Conservation (phyloP, 176 grass and related monocot genomes). For the Echinochloa phyllopogon region DNA sequence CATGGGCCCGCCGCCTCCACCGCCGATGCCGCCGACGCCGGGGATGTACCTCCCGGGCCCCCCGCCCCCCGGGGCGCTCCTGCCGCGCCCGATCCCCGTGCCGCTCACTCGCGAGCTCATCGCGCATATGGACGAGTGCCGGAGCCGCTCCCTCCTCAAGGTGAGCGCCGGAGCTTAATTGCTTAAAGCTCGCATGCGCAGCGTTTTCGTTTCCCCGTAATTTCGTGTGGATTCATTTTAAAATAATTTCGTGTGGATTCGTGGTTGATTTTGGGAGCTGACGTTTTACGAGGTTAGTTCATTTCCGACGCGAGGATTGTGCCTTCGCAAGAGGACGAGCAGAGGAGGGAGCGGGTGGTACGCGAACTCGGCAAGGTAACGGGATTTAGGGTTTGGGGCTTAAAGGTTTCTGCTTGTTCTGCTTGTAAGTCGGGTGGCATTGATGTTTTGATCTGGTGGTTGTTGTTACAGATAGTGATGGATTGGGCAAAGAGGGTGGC, state of each 20-base stretch:
- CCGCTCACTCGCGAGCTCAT: slow-evolving; percentile 21
- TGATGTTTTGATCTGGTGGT: slow-evolving; percentile 14
- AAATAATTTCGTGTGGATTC: slow-evolving; percentile 5
- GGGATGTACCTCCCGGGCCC: slow-evolving; percentile 37
- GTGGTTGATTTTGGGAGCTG: slow-evolving; percentile 37
- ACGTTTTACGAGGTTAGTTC: slow-evolving; percentile 50
- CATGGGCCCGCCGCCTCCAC: slow-evolving; percentile 49
- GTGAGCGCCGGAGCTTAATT: slow-evolving; percentile 17
- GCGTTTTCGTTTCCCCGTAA: not conserved
- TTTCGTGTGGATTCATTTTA: slow-evolving; percentile 1
- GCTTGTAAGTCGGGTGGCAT: not conserved
- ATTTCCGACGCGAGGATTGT: slow-evolving; percentile 47
- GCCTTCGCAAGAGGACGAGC: slow-evolving; percentile 59
- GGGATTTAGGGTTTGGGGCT: slow-evolving; percentile 14
- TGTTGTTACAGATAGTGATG: slow-evolving; percentile 67
- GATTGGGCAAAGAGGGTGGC: slow-evolving; percentile 71
- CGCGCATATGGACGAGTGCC: slow-evolving; percentile 47
- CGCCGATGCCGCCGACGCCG: slow-evolving; percentile 40
- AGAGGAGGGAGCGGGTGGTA: slow-evolving; percentile 56
- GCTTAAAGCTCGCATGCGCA: slow-evolving; percentile 1
- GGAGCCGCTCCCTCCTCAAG: slow-evolving; percentile 62
- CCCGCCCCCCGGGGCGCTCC: slow-evolving; percentile 24
- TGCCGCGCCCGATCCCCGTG: slow-evolving; percentile 28
- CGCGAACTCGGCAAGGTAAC: slow-evolving; percentile 63
- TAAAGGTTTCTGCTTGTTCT: slow-evolving; percentile 31